Evolutionary conservation across 106 monocot species (phyloP).

Genomic region (Phalaenopsis aphrodite): DNA sequence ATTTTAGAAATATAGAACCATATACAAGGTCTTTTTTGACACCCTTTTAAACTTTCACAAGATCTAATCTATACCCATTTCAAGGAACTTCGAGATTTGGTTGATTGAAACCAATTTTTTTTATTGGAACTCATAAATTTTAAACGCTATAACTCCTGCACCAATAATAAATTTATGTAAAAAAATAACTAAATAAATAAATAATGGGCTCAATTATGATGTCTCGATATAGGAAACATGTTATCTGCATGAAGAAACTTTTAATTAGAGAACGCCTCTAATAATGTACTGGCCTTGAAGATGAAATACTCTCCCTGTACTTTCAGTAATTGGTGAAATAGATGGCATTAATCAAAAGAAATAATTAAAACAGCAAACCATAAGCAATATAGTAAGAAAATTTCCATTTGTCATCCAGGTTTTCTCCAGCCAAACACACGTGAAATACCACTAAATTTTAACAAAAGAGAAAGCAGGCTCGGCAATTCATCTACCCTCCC

Average conservation of each 20-base stretch:
- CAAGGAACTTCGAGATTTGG: background rate
- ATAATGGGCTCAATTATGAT: background rate
- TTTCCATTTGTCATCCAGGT: background rate
- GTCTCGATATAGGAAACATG: background rate
- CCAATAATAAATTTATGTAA: background rate
- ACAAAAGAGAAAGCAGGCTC: background rate
- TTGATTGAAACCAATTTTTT: background rate
- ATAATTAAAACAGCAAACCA: background rate
- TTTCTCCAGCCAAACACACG: background rate
- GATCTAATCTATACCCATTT: too few relatives aligned
- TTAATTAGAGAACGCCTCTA: background rate
- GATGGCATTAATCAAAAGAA: background rate
- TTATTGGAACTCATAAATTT: background rate
- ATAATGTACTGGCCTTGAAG: background rate
- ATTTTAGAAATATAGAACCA: too few relatives aligned
- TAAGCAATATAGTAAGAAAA: background rate
- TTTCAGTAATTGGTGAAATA: background rate
- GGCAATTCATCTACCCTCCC: background rate
- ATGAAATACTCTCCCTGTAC: background rate
- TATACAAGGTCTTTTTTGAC: too few relatives aligned
- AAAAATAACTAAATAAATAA: background rate
- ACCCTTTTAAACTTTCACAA: too few relatives aligned
- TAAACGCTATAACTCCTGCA: background rate
- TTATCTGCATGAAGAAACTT: background rate
- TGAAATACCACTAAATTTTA: background rate